These are phyloP conservation scores for Ophiosphaerella korrae DNA, from an alignment of 2,329 filamentous ascomycete species.

Conservation along the genomic window DNA sequence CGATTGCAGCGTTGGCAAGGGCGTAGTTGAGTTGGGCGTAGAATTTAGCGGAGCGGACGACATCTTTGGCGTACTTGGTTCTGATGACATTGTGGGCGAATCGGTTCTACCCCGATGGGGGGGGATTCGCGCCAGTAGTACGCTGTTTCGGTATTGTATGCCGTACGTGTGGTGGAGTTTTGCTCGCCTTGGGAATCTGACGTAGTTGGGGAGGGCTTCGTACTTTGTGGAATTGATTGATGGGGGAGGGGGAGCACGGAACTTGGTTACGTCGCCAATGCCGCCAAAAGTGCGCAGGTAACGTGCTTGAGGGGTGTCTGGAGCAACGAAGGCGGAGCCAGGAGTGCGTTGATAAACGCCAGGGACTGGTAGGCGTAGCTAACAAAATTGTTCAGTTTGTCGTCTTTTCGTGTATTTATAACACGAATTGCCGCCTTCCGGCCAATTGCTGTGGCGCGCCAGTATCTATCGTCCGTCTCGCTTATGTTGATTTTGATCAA, in stretches of 20 bases:
- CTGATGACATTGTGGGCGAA: conserved; percentile 30
- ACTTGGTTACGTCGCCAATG: conserved; percentile 28
- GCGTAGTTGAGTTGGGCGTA: conserved; percentile 37
- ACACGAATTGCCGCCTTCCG: conserved; percentile 22
- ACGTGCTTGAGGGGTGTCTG: conserved; percentile 34
- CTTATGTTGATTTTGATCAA: conserved; percentile 25
- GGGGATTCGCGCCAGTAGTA: conserved; percentile 36
- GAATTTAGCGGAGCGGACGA: conserved; percentile 31
- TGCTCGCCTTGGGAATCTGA: conserved; percentile 28
- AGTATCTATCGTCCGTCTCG: conserved; percentile 17
- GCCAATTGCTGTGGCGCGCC: conserved; percentile 21
- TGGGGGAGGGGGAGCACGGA: conserved; percentile 26
- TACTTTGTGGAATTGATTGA: conserved; percentile 22
- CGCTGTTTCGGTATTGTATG: conserved; percentile 31
- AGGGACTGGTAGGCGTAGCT: conserved; percentile 21
- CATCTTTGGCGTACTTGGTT: conserved; percentile 22
- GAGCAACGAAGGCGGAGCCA: conserved; percentile 21
- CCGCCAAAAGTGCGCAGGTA: conserved; percentile 29
- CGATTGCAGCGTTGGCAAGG: conserved; percentile 35
- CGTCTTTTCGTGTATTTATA: conserved; percentile 25
- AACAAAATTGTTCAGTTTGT: conserved; percentile 30
- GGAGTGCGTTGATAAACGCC: conserved; percentile 32
- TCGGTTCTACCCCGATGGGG: conserved; percentile 30
- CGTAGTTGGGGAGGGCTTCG: conserved; percentile 22
- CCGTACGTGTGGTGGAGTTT: conserved; percentile 28